Evolutionary conservation across 495 filamentous ascomycete genomes (phyloP).

Genomic region (Penicillium salamii): DNA sequence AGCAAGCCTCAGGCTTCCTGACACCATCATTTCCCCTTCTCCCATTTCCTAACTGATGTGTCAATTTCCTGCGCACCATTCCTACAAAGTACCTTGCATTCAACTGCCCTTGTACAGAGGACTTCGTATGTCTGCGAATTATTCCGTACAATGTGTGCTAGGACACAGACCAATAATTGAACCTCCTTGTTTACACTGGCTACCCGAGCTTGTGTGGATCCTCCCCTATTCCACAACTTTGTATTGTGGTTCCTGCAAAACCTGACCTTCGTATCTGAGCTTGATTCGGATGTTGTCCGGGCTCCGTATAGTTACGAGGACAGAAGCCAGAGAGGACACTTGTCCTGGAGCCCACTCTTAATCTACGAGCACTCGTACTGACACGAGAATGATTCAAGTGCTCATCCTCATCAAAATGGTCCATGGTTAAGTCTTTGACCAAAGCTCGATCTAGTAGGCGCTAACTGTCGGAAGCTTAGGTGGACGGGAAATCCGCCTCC

Average conservation of each 20-base stretch:
- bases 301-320: too few species aligned
- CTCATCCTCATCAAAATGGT: conserved; percentile 29
- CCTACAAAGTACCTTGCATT: background rate
- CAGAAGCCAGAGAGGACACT: too few species aligned
- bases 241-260: conserved; percentile 9
- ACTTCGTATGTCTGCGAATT: background rate
- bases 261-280: conserved; percentile 1
- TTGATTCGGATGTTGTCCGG: conserved; percentile 2
- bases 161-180: conserved; percentile 37
- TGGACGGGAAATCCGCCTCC: conserved; percentile 12
- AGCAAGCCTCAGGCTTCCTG: too few species aligned
- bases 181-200: conserved; percentile 44
- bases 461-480: conserved; percentile 26
- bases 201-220: conserved; percentile 16
- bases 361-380: too few species aligned
- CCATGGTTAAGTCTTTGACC: conserved; percentile 23
- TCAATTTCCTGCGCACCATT: background rate
- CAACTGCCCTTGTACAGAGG: background rate
- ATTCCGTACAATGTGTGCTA: too few species aligned
- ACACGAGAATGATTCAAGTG: conserved; percentile 1
- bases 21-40: background rate
- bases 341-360: conserved; percentile 8
- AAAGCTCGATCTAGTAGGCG: conserved; percentile 21
- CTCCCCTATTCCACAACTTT: conserved; percentile 15
- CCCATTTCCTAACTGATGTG: background rate